Evolutionary conservation across 23 red algal genomes (phyloP).

Genomic region (Gracilaria vermiculophylla): DNA sequence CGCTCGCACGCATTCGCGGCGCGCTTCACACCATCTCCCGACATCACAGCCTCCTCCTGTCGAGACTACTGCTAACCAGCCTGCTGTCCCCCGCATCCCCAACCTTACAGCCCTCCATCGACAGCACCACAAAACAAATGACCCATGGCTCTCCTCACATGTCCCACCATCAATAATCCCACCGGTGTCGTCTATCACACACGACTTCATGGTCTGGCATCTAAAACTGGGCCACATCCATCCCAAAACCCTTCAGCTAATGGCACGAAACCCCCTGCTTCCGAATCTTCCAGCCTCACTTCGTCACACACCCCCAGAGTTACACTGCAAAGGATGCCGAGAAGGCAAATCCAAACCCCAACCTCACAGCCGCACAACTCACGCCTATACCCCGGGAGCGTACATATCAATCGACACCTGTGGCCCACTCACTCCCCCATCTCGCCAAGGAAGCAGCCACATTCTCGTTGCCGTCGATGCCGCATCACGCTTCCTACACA

Average conservation of each 20-base stretch:
- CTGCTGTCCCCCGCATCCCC: neutral
- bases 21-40: neutral
- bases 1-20: neutral
- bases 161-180: neutral
- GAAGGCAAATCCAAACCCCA: conserved; percentile 1
- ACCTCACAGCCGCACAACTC: neutral
- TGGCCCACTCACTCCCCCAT: neutral
- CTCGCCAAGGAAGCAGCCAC: neutral
- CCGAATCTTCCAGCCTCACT: neutral
- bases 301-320: neutral
- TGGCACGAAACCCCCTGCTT: neutral
- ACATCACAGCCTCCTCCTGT: neutral
- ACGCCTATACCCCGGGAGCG: neutral
- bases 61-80: too few relatives aligned
- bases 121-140: neutral
- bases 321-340: neutral
- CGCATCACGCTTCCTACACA: neutral
- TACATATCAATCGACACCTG: conserved; percentile 16
- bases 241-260: neutral
- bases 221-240: conserved; percentile 27
- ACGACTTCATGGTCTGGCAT: neutral
- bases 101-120: neutral
- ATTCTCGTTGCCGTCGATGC: neutral
- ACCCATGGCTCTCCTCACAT: neutral
- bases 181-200: neutral